phyloP scores from a whole-genome alignment of 805 yeast genomes.

The Kuraishia hungarica region DNA sequence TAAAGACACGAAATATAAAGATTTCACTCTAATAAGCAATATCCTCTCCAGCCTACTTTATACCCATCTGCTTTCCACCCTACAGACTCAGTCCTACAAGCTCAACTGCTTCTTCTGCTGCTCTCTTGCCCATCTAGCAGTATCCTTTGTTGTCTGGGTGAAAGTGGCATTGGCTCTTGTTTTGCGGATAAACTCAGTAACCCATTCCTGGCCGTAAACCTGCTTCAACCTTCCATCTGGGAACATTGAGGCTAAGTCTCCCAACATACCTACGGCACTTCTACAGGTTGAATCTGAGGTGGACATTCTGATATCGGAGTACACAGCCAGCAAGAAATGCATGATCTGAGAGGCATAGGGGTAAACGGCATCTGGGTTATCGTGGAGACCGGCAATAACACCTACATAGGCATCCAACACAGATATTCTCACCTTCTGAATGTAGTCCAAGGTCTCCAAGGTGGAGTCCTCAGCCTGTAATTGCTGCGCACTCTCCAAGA shows the following conservation, averaged over 20 bases:
- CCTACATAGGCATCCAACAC: conserved; percentile 96
- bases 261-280: conserved; percentile 82
- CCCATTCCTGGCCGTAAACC: conserved; percentile 68
- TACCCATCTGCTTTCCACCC: no score
- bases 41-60: no score
- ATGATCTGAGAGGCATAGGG: conserved; percentile 66
- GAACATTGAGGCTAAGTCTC: conserved; percentile 86
- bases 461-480: conserved; percentile 59
- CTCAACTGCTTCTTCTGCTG: conserved; percentile 40
- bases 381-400: conserved; percentile 81
- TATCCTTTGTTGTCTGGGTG: conserved; percentile 64
- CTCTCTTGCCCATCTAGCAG: conserved; percentile 98
- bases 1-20: no score
- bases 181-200: conserved; percentile 64
- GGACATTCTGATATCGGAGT: conserved; percentile 50
- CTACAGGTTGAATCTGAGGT: conserved; percentile 67
- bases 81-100: not conserved
- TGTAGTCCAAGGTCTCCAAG: conserved; percentile 70
- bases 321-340: conserved; percentile 53
- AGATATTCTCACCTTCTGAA: conserved; percentile 66
- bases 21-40: no score
- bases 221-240: conserved; percentile 67
- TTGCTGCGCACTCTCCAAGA: conserved; percentile 60
- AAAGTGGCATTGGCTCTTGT: conserved; percentile 59
- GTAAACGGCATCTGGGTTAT: conserved; percentile 52